Base-by-base conservation (phyloP, 345 rosid species). In the Gossypium mustelinum region DNA sequence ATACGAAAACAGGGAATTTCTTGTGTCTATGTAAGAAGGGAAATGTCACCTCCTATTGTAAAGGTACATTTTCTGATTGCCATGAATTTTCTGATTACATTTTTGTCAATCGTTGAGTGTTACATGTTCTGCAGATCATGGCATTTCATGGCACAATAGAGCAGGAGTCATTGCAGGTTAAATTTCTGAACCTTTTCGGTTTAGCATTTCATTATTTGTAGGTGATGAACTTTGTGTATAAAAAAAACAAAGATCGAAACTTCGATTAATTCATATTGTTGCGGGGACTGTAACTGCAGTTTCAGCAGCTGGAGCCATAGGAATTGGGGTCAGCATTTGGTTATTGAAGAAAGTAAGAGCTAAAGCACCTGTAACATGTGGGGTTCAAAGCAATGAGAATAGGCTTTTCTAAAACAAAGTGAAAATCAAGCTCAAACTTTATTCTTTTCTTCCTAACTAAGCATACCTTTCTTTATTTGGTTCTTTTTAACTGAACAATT, bases 351-450 rank as follows among this genome's bases (percentile, higher is more conserved):
- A 89, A 85, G 87, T 88, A 76, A 88, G 91, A 81, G 89, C 91
- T 69, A 89, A 84, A 82, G 91, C 88, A 70, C 93, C 97, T 0
- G 91, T 90, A n/a, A 94, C 98, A 60, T 84, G 90, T 78, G 97
- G 97, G 16, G 93, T 92, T 85, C 92, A 92, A 56, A 88, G 81
- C 85, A 94, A 83, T 78, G 97, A 89, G 72, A 92, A 92, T 63
- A 86, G 97, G 74, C 84, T 94, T 73, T 94, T 89, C 79, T 94
- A 75, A 34, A 57, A n/a, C 14, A 72, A 13, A 62, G 56, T 73
- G 18, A 47, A 47, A 27, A 20, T 9, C 22, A 45, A 59, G 7
- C 70, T 2, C 58, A 16, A 57, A 16, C 76, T 73, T 73, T 73
- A 62, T 73, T 75, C 55, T 75, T 41, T 55, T 75, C 56, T 29